Evolutionary conservation across 257 asterid genomes (phyloP).

Genomic region (Anisodus acutangulus): DNA sequence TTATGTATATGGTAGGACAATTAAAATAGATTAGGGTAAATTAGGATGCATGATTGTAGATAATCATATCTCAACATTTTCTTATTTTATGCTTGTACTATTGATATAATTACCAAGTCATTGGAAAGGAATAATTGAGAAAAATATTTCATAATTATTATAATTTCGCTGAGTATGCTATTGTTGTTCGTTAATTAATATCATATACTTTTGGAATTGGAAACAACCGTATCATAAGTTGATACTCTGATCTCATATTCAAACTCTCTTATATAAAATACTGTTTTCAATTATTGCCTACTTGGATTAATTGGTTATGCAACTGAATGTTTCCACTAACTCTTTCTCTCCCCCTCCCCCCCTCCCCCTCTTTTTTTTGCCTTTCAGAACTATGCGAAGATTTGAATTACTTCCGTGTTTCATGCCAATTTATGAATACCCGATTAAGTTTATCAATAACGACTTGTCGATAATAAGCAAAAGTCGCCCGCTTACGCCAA

Average conservation of each 20-base stretch:
- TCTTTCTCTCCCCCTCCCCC: not conserved
- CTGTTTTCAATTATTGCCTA: not conserved
- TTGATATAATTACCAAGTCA: no score
- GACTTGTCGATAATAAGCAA: not conserved
- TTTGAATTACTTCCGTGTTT: not conserved
- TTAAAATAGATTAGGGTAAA: no score
- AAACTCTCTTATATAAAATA: conserved; percentile 6
- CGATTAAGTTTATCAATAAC: not conserved
- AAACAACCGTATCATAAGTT: conserved; percentile 17
- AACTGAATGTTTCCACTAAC: conserved; percentile 7
- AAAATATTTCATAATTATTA: no score
- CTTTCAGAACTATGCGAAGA: not conserved
- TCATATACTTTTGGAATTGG: not conserved
- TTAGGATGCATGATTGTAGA: no score
- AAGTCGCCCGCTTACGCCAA: no score
- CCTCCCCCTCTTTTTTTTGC: no score
- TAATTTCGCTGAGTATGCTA: no score
- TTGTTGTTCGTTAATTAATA: no score
- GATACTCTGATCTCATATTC: conserved; percentile 35
- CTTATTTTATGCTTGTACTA: no score
- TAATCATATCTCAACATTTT: no score
- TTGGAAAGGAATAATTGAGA: no score
- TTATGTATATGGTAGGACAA: no score
- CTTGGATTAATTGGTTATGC: not conserved
- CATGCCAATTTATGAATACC: not conserved